Conservation (phyloP, 2,329 filamentous ascomycete genomes). For the Monosporascus sp. region DNA sequence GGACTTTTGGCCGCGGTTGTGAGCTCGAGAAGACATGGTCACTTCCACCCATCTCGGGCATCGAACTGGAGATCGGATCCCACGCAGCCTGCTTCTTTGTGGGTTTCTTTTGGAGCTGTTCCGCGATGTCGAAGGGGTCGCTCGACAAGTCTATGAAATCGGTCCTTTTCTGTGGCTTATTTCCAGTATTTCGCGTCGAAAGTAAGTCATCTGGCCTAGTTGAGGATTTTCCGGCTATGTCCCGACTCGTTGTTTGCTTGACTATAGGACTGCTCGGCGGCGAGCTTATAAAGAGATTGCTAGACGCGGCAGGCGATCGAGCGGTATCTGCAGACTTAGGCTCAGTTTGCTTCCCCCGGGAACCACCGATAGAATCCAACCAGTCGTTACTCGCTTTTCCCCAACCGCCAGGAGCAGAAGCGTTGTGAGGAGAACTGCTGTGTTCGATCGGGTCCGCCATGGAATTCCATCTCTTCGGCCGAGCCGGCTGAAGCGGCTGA, state of each 20-base stretch:
- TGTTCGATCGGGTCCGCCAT: slow-evolving; percentile 22
- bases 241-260: not conserved
- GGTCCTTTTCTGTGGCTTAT: slow-evolving; percentile 7
- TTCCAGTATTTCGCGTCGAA: slow-evolving; percentile 1
- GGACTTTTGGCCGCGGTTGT: slow-evolving; percentile 10
- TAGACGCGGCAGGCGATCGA: slow-evolving; percentile 5
- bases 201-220: not conserved
- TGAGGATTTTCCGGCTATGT: slow-evolving; percentile 1
- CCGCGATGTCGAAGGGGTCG: slow-evolving; percentile 13
- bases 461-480: slow-evolving; percentile 16
- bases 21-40: slow-evolving; percentile 11
- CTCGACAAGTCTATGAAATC: slow-evolving; percentile 23
- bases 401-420: not conserved
- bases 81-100: slow-evolving; percentile 28
- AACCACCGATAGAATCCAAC: slow-evolving; percentile 19
- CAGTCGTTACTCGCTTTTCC: slow-evolving; percentile 5
- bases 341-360: slow-evolving; percentile 5
- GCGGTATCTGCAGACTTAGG: not conserved
- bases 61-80: slow-evolving; percentile 51
- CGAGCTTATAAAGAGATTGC: slow-evolving; percentile 19
- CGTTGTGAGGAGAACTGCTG: slow-evolving; percentile 19
- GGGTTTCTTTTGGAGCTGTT: slow-evolving; percentile 8
- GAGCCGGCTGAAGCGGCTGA: slow-evolving; percentile 5
- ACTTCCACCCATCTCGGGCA: slow-evolving; percentile 32
- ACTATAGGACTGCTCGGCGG: slow-evolving; percentile 3